A percentile compares a stretch with the other conserved stretches of the same genome.
Evolutionary conservation across 805 yeast genomes (phyloP).

Genomic region (Huiozyma naganishii): DNA sequence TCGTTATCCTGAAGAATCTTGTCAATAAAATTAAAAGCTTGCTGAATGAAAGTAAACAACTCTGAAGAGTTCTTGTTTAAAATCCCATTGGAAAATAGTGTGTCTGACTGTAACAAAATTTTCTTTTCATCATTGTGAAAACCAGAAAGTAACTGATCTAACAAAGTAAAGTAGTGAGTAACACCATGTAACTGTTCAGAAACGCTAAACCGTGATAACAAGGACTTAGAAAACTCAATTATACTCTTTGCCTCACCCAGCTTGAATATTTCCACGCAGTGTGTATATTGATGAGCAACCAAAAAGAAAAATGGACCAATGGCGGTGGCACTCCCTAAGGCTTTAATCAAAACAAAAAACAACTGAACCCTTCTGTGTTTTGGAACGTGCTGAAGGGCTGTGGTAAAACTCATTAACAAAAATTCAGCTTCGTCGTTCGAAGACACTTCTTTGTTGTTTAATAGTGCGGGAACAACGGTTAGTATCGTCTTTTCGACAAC

Average conservation of each 20-base stretch:
- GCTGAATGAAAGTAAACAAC: constrained; percentile 36
- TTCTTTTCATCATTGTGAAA: constrained; percentile 28
- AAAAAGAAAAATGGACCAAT: constrained; percentile 66
- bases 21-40: constrained; percentile 47
- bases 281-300: constrained; percentile 68
- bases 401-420: constrained; percentile 76
- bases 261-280: constrained; percentile 43
- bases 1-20: constrained; percentile 35
- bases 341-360: constrained; percentile 64
- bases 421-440: constrained; percentile 65
- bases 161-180: constrained; percentile 35
- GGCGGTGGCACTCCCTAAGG: constrained; percentile 58
- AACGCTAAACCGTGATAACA: constrained; percentile 57
- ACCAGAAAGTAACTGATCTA: constrained; percentile 30
- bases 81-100: constrained; percentile 54
- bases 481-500: constrained; percentile 87
- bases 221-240: constrained; percentile 61
- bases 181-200: constrained; percentile 55
- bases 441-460: constrained; percentile 34
- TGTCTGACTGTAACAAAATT: constrained; percentile 36
- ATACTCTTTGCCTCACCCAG: constrained; percentile 55
- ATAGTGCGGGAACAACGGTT: constrained; percentile 84
- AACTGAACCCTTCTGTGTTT: constrained; percentile 87
- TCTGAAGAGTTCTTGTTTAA: constrained; percentile 41
- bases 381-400: constrained; percentile 93